Conservation (phyloP, 2,329 filamentous ascomycete species). For the Colletotrichum simmondsii region DNA sequence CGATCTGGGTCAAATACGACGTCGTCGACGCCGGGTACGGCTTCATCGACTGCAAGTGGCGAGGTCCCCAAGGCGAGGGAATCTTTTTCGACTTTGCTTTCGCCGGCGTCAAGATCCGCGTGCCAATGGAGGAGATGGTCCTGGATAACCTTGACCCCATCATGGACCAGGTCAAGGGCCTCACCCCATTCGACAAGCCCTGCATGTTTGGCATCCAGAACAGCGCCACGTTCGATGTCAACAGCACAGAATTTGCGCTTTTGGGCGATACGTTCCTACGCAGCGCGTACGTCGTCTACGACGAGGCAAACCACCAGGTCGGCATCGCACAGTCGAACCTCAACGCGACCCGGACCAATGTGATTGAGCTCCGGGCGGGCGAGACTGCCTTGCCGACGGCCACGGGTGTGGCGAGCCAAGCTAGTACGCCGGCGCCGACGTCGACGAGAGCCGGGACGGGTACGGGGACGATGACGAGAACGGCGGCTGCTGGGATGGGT, state of each 20-base stretch:
- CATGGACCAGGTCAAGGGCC: constrained; percentile 49
- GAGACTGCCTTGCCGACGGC: constrained; percentile 53
- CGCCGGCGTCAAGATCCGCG: constrained; percentile 57
- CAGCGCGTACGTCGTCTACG: constrained; percentile 81
- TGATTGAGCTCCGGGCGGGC: constrained; percentile 57
- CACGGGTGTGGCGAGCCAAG: constrained; percentile 50
- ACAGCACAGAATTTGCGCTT: constrained; percentile 66
- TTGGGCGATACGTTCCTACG: constrained; percentile 78
- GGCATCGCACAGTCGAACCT: constrained; percentile 69
- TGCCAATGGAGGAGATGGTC: constrained; percentile 69
- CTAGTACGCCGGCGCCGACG: constrained; percentile 3
- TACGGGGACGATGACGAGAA: background rate
- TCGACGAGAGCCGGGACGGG: background rate
- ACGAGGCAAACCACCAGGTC: constrained; percentile 77
- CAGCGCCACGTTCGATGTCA: constrained; percentile 73
- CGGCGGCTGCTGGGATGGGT: background rate
- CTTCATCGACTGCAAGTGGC: constrained; percentile 69
- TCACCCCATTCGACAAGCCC: constrained; percentile 51
- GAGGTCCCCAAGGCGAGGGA: constrained; percentile 41
- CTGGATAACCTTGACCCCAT: constrained; percentile 47
- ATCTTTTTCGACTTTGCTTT: constrained; percentile 53
- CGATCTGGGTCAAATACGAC: constrained; percentile 67
- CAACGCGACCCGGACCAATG: constrained; percentile 53
- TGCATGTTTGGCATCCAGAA: constrained; percentile 65
- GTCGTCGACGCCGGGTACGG: constrained; percentile 65